phyloP scores from a whole-genome alignment of 2,329 filamentous ascomycete genomes.

The Colletotrichum liriopes region DNA sequence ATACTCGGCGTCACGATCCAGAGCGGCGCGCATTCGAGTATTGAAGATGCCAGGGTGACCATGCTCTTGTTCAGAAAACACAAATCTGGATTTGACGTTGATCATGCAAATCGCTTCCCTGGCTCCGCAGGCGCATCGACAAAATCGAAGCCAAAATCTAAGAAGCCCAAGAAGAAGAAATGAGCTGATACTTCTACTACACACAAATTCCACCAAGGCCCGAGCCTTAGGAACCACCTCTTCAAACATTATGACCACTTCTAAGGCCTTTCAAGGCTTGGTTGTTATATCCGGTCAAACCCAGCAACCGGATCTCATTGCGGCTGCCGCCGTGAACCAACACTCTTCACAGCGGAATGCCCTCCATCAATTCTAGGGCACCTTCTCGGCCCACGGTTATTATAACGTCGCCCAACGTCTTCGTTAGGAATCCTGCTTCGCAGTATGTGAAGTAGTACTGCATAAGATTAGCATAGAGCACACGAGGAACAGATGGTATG shows the following conservation, averaged over 20 bases:
- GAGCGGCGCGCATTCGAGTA: slow-evolving; percentile 74
- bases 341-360: slow-evolving; percentile 71
- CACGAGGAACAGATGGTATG: not conserved
- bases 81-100: slow-evolving; percentile 88
- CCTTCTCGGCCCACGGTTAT: slow-evolving; percentile 79
- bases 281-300: not conserved
- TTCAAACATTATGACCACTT: not conserved
- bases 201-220: not conserved
- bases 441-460: slow-evolving; percentile 84
- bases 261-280: not conserved
- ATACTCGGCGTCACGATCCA: slow-evolving; percentile 76
- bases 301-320: not conserved
- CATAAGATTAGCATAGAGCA: slow-evolving; percentile 37
- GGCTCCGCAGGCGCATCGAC: slow-evolving; percentile 38
- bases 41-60: slow-evolving; percentile 87
- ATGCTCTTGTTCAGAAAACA: slow-evolving; percentile 91
- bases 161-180: slow-evolving; percentile 60
- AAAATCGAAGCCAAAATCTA: slow-evolving; percentile 54
- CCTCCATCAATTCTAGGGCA: slow-evolving; percentile 78
- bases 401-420: slow-evolving; percentile 81
- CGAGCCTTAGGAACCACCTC: not conserved
- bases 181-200: slow-evolving; percentile 44
- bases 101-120: slow-evolving; percentile 79
- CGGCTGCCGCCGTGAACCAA: not conserved
- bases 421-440: slow-evolving; percentile 80